Evolutionary conservation across 1,284 basidiomycete species (phyloP), one percentile per base, ranked within the genome.

Genomic region (Boletellus deceptivus): DNA sequence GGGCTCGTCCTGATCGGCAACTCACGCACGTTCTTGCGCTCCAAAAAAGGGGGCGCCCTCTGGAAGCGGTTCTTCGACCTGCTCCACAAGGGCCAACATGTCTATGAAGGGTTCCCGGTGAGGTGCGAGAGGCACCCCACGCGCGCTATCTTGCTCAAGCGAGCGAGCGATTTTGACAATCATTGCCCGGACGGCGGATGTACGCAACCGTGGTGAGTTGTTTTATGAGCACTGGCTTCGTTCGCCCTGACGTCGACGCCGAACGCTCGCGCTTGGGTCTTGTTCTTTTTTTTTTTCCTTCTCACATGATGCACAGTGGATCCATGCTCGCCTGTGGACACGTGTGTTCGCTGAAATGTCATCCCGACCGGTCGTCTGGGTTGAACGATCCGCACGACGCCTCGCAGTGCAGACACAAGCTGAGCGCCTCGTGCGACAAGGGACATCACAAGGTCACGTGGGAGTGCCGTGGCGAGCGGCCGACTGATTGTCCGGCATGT

Each of bases 1-100:
- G 79, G 74, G 0, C 64, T 84, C 3, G 79, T 86, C 46, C 72
- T 86, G 62, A 75, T 86, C n/a, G 84, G 84, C 3, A 84, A 86
- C 55, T 65, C 75, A 0, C 58, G 74, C 0, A 86, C 84, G 0
- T 85, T 86, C 61, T 63, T 67, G 40, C 65, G 72, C 1, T 71
- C 83, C 9, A 73, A 68, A 16, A 83, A 76, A 53, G 83, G 81
- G 0, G 68, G 68, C 3, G 70, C 74, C 1, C 53, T 82, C 0
- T 86, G 83, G 83, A 59, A 46, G 0, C 62, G 61, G 5, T 68
- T 85, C 6, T 74, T 85, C 53, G 56, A 64, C 0, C 55, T 79
- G 31, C 62, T 86, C 4, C 60, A 65, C 37, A 43, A 65, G 2
- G 69, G 66, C 3, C 68, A 70, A 0, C 75, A 83, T 53, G 55